These are phyloP conservation scores for Zalaria sp. DNA, from an alignment of 2,329 filamentous ascomycete species.

Conservation along the genomic window DNA sequence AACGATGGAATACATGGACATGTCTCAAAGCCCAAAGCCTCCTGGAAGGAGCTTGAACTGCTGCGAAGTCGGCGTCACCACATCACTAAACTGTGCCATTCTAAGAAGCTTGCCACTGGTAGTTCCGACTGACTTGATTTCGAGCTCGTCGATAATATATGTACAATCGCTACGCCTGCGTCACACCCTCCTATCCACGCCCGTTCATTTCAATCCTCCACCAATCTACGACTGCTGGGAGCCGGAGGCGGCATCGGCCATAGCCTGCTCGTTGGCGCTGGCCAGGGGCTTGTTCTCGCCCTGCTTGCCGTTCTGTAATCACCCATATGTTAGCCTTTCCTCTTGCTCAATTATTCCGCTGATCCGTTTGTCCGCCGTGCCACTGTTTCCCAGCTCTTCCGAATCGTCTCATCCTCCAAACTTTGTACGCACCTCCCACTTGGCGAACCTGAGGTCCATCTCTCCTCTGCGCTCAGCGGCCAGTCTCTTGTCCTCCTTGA, in stretches of 20 bases:
- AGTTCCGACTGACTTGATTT: no score
- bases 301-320: conserved; percentile 88
- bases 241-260: conserved; percentile 14
- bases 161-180: background rate
- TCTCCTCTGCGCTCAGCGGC: conserved; percentile 78
- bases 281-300: conserved; percentile 66
- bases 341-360: background rate
- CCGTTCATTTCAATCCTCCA: background rate
- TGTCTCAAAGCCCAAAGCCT: no score
- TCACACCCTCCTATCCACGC: background rate
- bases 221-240: background rate
- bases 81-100: no score
- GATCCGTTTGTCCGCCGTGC: no score
- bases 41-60: no score
- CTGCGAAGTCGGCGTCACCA: no score
- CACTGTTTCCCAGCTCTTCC: background rate
- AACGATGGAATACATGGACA: no score
- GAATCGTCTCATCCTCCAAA: background rate
- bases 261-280: conserved; percentile 36
- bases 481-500: conserved; percentile 90
- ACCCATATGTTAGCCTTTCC: conserved; percentile 4
- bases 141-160: background rate
- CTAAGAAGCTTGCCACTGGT: no score
- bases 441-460: conserved; percentile 78
- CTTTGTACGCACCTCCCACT: conserved; percentile 72